Percentiles rank a stretch among this genome's conserved stretches.
Evolutionary conservation across 257 asterid genomes (phyloP).

Genomic region (Parsonsia alboflavescens): DNA sequence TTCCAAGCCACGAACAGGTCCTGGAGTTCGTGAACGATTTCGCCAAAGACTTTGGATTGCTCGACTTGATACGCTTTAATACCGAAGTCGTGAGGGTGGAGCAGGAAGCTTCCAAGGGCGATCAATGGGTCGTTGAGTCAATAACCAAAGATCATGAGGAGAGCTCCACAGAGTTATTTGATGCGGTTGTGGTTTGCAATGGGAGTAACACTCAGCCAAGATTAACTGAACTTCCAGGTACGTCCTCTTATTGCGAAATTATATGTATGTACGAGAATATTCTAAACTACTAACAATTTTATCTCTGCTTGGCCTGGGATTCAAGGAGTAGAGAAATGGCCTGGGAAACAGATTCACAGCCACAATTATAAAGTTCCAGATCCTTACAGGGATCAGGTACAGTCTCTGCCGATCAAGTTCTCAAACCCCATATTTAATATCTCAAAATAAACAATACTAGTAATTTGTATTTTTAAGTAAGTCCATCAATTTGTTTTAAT

Average conservation of each 20-base stretch:
- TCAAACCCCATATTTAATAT: no score
- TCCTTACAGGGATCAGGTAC: constrained; percentile 45
- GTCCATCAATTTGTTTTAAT: no score
- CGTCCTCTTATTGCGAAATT: no score
- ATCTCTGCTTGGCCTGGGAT: neutral
- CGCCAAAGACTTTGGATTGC: constrained; percentile 32
- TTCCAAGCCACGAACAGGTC: neutral
- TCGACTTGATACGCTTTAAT: constrained; percentile 34
- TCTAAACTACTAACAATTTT: no score
- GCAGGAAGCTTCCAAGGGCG: constrained; percentile 15
- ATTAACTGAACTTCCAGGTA: constrained; percentile 24
- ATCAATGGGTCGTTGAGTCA: constrained; percentile 45
- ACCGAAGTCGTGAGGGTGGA: constrained; percentile 45
- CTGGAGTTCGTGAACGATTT: constrained; percentile 34
- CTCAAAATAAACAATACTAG: no score
- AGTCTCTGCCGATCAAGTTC: neutral
- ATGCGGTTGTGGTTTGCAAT: constrained; percentile 26
- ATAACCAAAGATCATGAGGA: neutral
- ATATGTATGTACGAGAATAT: no score
- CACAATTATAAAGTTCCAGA: constrained; percentile 56
- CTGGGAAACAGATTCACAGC: constrained; percentile 55
- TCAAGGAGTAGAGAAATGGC: constrained; percentile 48
- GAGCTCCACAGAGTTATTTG: constrained; percentile 4
- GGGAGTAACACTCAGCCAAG: constrained; percentile 27
- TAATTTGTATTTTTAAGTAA: no score